Percentiles rank a stretch among this genome's conserved stretches.
These are phyloP conservation scores for Stellera chamaejasme DNA, from an alignment of 345 rosid species.

Conservation along the genomic window DNA sequence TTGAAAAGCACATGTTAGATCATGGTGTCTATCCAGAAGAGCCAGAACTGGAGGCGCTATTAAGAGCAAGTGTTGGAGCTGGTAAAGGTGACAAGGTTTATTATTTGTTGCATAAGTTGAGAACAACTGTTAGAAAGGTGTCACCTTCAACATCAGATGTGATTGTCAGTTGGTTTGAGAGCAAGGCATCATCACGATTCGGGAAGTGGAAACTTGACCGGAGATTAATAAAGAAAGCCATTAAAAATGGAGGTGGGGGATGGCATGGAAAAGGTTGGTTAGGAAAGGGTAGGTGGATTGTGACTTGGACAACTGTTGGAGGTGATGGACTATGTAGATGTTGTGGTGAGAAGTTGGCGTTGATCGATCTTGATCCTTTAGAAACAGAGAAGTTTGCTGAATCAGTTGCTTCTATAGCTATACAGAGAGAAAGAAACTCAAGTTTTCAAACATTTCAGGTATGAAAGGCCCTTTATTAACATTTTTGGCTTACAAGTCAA, in stretches of 20 bases:
- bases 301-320: conserved; percentile 29
- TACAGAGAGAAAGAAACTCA: conserved; percentile 39
- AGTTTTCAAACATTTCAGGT: conserved; percentile 64
- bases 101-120: conserved; percentile 49
- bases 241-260: conserved; percentile 54
- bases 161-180: conserved; percentile 47
- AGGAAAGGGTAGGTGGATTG: conserved; percentile 53
- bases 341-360: conserved; percentile 51
- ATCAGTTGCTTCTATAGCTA: conserved; percentile 54
- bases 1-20: conserved; percentile 58
- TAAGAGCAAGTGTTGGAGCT: conserved; percentile 36
- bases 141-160: conserved; percentile 36
- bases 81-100: conserved; percentile 56
- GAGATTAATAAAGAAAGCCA: conserved; percentile 26
- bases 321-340: conserved; percentile 43
- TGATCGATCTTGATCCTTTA: conserved; percentile 50
- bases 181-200: conserved; percentile 36
- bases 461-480: conserved; percentile 13
- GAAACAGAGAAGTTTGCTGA: conserved; percentile 58
- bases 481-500: conserved; percentile 3
- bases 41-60: conserved; percentile 53
- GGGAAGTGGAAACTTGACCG: conserved; percentile 43
- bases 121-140: conserved; percentile 41
- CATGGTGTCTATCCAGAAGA: conserved; percentile 59
- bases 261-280: conserved; percentile 77